Conservation (phyloP, 2,329 filamentous ascomycete genomes). For the Aspergillus amoenus region DNA sequence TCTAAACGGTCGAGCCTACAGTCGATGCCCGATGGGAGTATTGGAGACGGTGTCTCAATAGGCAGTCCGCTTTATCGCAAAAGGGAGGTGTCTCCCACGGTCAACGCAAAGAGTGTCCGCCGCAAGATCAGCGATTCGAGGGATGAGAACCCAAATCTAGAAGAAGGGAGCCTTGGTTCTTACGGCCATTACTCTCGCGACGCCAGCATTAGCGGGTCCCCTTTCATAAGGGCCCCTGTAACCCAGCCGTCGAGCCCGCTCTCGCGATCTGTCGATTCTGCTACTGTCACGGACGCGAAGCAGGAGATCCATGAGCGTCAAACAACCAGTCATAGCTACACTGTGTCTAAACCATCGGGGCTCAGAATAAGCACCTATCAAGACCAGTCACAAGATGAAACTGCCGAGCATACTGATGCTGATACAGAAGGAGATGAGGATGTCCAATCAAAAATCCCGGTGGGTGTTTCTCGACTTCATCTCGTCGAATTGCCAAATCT, state of each 20-base stretch:
- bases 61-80: slow-evolving; percentile 23
- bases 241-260: slow-evolving; percentile 29
- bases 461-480: slow-evolving; percentile 87
- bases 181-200: slow-evolving; percentile 28
- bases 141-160: slow-evolving; percentile 24
- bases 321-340: slow-evolving; percentile 13
- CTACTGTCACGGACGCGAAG: slow-evolving; percentile 22
- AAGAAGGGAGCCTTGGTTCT: slow-evolving; percentile 23
- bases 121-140: slow-evolving; percentile 27
- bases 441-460: slow-evolving; percentile 64
- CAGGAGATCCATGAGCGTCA: slow-evolving; percentile 23
- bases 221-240: slow-evolving; percentile 47
- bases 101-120: slow-evolving; percentile 28
- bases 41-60: slow-evolving; percentile 13
- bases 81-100: slow-evolving; percentile 33
- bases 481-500: slow-evolving; percentile 79
- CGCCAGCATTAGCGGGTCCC: slow-evolving; percentile 48
- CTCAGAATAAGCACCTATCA: slow-evolving; percentile 27
- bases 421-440: slow-evolving; percentile 18
- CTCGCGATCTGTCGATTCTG: slow-evolving; percentile 31
- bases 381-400: slow-evolving; percentile 15
- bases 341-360: slow-evolving; percentile 26
- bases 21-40: slow-evolving; percentile 18
- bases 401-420: slow-evolving; percentile 14
- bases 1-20: slow-evolving; percentile 20